phyloP scores from a whole-genome alignment of 257 asterid species.

The Thymus quinquecostatus region DNA sequence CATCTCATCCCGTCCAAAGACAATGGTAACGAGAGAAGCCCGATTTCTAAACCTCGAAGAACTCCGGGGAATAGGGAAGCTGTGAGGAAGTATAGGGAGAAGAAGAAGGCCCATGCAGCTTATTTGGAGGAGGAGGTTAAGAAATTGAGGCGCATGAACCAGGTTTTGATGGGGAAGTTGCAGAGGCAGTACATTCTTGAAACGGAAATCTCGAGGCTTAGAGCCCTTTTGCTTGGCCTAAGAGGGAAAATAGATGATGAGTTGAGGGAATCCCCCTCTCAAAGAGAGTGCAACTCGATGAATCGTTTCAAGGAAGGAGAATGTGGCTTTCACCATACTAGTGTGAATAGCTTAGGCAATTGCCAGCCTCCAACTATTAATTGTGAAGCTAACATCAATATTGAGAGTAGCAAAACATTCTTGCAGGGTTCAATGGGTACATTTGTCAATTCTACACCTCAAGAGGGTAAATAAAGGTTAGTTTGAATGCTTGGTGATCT shows the following conservation, averaged over 20 bases:
- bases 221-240: conserved; percentile 47
- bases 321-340: background rate
- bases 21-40: conserved; percentile 22
- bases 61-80: conserved; percentile 65
- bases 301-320: conserved; percentile 27
- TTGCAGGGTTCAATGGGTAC: background rate
- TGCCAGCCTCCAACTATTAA: background rate
- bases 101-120: conserved; percentile 64
- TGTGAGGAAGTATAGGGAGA: conserved; percentile 70
- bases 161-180: conserved; percentile 48
- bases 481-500: background rate
- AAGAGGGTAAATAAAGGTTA: conserved; percentile 24
- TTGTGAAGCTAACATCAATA: conserved; percentile 34
- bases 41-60: conserved; percentile 33
- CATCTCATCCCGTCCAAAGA: conserved; percentile 40
- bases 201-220: conserved; percentile 55
- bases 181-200: conserved; percentile 56
- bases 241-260: conserved; percentile 55
- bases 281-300: conserved; percentile 28
- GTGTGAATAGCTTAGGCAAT: conserved; percentile 15
- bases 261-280: conserved; percentile 47
- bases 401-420: conserved; percentile 18
- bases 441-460: background rate
- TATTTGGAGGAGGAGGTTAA: conserved; percentile 64
- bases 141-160: conserved; percentile 53